Conservation (phyloP, 805 yeast genomes). For the Lipomyces anomalus region DNA sequence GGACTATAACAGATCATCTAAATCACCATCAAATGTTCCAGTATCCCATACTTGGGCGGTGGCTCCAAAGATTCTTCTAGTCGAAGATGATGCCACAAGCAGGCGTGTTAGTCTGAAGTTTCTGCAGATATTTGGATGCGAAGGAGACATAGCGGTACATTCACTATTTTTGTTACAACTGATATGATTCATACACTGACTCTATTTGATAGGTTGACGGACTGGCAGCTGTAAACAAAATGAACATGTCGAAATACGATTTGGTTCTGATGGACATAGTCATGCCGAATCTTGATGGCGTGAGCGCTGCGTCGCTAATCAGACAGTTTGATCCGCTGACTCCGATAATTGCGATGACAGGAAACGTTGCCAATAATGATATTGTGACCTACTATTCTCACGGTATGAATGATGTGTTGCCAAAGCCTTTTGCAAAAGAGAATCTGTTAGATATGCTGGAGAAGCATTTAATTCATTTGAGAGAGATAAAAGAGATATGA, state of each 20-base stretch:
- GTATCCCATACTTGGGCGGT: constrained; percentile 26
- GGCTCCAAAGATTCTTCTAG: constrained; percentile 47
- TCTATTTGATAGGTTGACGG: too few relatives aligned
- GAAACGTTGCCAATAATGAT: constrained; percentile 78
- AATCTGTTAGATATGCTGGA: constrained; percentile 74
- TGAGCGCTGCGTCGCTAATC: constrained; percentile 84
- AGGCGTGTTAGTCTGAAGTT: constrained; percentile 79
- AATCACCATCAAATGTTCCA: constrained; percentile 16
- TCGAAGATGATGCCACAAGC: constrained; percentile 57
- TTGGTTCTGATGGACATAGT: constrained; percentile 54
- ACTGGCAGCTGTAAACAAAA: constrained; percentile 75
- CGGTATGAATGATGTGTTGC: constrained; percentile 80
- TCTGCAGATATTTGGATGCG: constrained; percentile 80
- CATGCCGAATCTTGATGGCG: constrained; percentile 53
- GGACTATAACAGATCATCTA: constrained; percentile 14
- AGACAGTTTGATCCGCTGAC: constrained; percentile 77
- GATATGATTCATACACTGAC: too few relatives aligned
- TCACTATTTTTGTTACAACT: too few relatives aligned
- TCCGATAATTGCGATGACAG: constrained; percentile 93
- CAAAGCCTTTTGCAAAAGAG: constrained; percentile 88
- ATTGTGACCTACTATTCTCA: constrained; percentile 44
- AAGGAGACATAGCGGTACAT: constrained; percentile 86
- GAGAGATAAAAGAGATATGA: constrained; percentile 25
- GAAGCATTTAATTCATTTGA: constrained; percentile 37
- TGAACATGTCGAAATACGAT: constrained; percentile 56